phyloP scores from a whole-genome alignment of 345 rosid genomes.

The Mallotus nudiflorus region DNA sequence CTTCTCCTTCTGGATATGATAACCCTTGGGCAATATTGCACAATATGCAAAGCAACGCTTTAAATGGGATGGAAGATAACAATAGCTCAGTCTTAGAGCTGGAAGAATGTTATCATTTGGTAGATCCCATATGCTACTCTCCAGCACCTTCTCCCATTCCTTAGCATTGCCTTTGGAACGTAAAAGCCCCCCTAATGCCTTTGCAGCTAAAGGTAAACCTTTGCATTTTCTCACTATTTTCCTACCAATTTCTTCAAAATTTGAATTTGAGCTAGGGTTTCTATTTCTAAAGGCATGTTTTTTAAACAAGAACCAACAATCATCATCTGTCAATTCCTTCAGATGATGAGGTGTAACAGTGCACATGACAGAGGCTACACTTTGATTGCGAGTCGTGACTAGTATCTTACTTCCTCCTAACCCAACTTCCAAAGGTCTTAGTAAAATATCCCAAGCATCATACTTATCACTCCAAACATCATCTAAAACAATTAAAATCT shows the following conservation, averaged over 20 bases:
- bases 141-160: constrained; percentile 4
- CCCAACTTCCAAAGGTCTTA: not conserved
- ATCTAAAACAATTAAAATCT: constrained; percentile 6
- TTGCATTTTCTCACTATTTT: constrained; percentile 1
- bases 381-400: constrained; percentile 1
- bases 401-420: constrained; percentile 5
- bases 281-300: not conserved
- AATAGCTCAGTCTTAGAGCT: constrained; percentile 20
- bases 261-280: not conserved
- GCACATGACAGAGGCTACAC: not conserved
- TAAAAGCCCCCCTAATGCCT: not conserved
- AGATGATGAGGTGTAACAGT: not conserved
- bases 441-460: constrained; percentile 3
- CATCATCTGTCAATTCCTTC: constrained; percentile 6
- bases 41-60: constrained; percentile 14
- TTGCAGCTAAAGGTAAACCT: constrained; percentile 12
- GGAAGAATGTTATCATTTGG: not conserved
- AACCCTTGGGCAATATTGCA: constrained; percentile 14
- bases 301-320: constrained; percentile 9
- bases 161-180: not conserved
- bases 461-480: constrained; percentile 14
- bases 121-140: constrained; percentile 5
- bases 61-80: constrained; percentile 25
- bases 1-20: not conserved
- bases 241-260: constrained; percentile 3